Conservation (phyloP, 495 filamentous ascomycete species). For the Lasiosphaeria ovina region DNA sequence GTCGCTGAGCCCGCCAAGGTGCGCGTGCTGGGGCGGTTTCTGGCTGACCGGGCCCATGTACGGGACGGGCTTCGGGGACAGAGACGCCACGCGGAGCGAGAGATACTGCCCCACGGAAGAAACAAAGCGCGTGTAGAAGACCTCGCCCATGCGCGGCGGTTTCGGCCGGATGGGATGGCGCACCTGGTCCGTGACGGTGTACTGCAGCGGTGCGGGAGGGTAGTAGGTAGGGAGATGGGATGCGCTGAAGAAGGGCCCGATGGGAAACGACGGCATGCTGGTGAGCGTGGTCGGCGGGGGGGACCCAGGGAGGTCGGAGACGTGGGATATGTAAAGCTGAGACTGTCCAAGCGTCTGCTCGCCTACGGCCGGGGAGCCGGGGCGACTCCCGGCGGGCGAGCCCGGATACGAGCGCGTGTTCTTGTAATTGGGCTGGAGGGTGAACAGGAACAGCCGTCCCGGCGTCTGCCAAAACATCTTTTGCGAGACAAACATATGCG, state of each 20-base stretch:
- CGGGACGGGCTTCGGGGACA: constrained; percentile 51
- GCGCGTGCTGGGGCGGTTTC: constrained; percentile 31
- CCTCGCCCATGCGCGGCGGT: constrained; percentile 81
- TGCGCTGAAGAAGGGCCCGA: constrained; percentile 69
- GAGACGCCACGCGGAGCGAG: constrained; percentile 76
- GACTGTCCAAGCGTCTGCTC: background rate
- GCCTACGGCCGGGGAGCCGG: constrained; percentile 59
- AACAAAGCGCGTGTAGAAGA: constrained; percentile 85
- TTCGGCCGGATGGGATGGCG: constrained; percentile 88
- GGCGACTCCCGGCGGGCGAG: constrained; percentile 50
- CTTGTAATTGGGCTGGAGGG: constrained; percentile 58
- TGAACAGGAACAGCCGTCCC: constrained; percentile 82
- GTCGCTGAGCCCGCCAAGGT: constrained; percentile 53
- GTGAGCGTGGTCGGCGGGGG: constrained; percentile 33
- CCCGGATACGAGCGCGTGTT: constrained; percentile 54
- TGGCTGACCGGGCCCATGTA: constrained; percentile 53
- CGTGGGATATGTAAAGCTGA: constrained; percentile 21
- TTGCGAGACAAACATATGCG: constrained; percentile 76
- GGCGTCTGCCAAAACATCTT: constrained; percentile 91
- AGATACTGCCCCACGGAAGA: constrained; percentile 81
- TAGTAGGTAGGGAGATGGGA: constrained; percentile 90
- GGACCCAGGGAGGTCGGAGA: constrained; percentile 30
- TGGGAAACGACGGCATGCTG: constrained; percentile 36
- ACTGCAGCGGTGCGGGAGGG: constrained; percentile 78
- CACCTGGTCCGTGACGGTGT: constrained; percentile 71